These are phyloP conservation scores for Immersiporthe knoxdaviesiana DNA, from an alignment of 2,329 filamentous ascomycete genomes.

Conservation along the genomic window DNA sequence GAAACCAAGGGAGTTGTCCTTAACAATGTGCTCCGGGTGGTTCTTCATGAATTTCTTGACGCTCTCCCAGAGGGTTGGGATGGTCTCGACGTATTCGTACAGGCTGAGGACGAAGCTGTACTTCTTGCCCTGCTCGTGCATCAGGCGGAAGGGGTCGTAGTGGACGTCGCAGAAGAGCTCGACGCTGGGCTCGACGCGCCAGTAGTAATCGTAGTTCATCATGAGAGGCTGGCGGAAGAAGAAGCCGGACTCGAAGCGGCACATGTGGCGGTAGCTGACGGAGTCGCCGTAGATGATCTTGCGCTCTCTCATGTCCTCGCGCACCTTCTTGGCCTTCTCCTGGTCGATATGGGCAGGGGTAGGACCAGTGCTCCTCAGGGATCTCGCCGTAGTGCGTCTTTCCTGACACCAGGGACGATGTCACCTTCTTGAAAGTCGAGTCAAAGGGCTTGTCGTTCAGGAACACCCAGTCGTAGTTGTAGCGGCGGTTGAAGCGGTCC, in stretches of 20 bases:
- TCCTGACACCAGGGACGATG: conserved; percentile 85
- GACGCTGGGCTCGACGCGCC: conserved; percentile 96
- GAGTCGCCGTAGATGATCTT: conserved; percentile 99
- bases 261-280: conserved; percentile 98
- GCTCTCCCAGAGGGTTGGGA: conserved; percentile 93
- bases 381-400: conserved; percentile 91
- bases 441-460: conserved; percentile 96
- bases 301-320: conserved; percentile 88
- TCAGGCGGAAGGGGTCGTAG: conserved; percentile 95
- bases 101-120: conserved; percentile 96
- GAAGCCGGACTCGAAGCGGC: conserved; percentile 97
- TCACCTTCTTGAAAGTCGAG: conserved; percentile 90
- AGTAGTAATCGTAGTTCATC: conserved; percentile 98
- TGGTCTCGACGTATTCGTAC: conserved; percentile 96
- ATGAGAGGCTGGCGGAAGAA: conserved; percentile 96
- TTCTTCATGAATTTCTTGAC: conserved; percentile 91
- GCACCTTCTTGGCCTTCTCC: conserved; percentile 85
- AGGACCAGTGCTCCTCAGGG: conserved; percentile 93
- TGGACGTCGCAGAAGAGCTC: conserved; percentile 95
- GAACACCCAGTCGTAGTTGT: conserved; percentile 99
- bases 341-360: conserved; percentile 95
- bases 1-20: conserved; percentile 87
- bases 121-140: conserved; percentile 96
- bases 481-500: conserved; percentile 96
- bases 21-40: conserved; percentile 83